Percentiles rank a stretch among this genome's conserved stretches.
Evolutionary conservation across 2,329 filamentous ascomycete genomes (phyloP).

Genomic region (Fusarium begoniae): DNA sequence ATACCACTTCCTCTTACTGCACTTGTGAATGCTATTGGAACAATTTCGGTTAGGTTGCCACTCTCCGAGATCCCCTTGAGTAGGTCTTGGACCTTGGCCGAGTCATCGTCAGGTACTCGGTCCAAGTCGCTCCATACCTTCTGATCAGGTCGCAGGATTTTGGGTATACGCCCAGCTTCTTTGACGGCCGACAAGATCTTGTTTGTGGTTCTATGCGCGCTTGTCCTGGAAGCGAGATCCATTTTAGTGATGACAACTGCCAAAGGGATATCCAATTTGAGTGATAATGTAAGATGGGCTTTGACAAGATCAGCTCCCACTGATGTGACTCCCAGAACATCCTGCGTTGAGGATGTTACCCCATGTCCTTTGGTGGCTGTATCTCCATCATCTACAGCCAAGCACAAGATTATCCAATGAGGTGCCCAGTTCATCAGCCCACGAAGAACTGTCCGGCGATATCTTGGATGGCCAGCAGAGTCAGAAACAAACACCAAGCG

Average conservation of each 20-base stretch:
- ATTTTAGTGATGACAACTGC: conserved; percentile 90
- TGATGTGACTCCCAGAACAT: conserved; percentile 59
- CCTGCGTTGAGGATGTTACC: conserved; percentile 60
- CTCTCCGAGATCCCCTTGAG: conserved; percentile 60
- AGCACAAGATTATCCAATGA: conserved; percentile 90
- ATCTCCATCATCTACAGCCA: conserved; percentile 80
- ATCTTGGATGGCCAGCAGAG: conserved; percentile 89
- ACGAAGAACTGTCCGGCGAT: conserved; percentile 86
- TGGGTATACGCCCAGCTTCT: conserved; percentile 75
- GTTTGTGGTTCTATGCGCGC: conserved; percentile 74
- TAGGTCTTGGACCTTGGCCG: conserved; percentile 65
- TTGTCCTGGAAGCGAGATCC: conserved; percentile 80
- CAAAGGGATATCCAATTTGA: conserved; percentile 81
- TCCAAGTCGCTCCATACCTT: conserved; percentile 61
- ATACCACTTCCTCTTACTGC: conserved; percentile 87
- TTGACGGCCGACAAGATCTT: conserved; percentile 83
- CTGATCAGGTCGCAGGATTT: conserved; percentile 71
- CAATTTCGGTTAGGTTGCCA: conserved; percentile 58
- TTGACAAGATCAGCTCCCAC: conserved; percentile 76
- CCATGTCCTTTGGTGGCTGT: conserved; percentile 43
- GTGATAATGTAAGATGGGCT: conserved; percentile 84
- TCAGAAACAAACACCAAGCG: conserved; percentile 90
- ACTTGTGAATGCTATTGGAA: conserved; percentile 90
- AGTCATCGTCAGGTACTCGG: conserved; percentile 64
- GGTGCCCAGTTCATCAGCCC: conserved; percentile 96